Evolutionary conservation across 305 asterid species (phyloP).

Genomic region (Rubia balearica): DNA sequence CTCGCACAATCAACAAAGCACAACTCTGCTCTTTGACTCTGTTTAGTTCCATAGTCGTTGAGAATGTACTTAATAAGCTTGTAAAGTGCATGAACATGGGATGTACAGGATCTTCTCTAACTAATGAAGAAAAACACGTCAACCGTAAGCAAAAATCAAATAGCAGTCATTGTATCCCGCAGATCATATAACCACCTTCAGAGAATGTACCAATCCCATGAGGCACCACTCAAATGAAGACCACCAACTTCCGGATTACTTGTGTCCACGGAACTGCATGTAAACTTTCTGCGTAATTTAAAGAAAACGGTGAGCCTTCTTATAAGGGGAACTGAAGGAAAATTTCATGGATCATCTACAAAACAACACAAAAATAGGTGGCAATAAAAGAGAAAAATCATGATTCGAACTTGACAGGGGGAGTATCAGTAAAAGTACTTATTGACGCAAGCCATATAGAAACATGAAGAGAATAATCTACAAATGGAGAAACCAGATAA

Average conservation of each 20-base stretch:
- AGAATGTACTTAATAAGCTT: neutral
- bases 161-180: conserved; percentile 17
- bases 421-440: neutral
- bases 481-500: neutral
- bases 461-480: neutral
- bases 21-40: neutral
- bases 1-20: neutral
- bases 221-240: conserved; percentile 23
- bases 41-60: neutral
- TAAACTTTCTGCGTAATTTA: conserved; percentile 67
- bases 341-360: neutral
- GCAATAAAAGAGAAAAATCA: neutral
- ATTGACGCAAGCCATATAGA: neutral
- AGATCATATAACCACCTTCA: conserved; percentile 27
- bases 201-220: conserved; percentile 22
- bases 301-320: neutral
- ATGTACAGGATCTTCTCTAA: conserved; percentile 2
- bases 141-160: conserved; percentile 12
- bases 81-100: neutral
- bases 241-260: conserved; percentile 28
- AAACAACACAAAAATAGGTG: neutral
- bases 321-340: neutral
- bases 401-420: neutral
- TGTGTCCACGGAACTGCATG: conserved; percentile 72
- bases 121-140: neutral